Evolutionary conservation across 179 eudicot species (phyloP).

Genomic region (Beta macrorhiza): DNA sequence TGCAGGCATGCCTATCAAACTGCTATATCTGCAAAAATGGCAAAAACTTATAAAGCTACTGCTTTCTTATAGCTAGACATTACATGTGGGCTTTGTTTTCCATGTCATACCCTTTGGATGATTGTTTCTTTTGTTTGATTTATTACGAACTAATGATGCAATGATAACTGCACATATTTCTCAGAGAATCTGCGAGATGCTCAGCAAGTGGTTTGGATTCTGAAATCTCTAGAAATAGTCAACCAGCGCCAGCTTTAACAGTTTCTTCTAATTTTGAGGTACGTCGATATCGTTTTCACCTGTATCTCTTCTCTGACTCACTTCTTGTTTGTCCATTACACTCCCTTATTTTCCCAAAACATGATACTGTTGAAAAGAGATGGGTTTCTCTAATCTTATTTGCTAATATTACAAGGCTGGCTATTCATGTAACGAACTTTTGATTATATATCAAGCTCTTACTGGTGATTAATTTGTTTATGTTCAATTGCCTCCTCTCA

Average conservation of each 20-base stretch:
- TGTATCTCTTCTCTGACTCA: background rate
- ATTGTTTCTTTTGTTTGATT: background rate
- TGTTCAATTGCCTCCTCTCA: background rate
- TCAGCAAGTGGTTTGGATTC: conserved; percentile 41
- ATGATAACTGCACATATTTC: background rate
- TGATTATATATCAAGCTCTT: background rate
- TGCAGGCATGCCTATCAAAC: background rate
- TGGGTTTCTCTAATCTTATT: background rate
- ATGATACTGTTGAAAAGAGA: background rate
- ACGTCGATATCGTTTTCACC: conserved; percentile 5
- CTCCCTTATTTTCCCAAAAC: background rate
- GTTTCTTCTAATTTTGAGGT: conserved; percentile 86
- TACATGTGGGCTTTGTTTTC: conserved; percentile 3
- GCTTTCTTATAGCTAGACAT: conserved; percentile 3
- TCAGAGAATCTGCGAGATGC: conserved; percentile 56
- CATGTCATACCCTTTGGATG: conserved; percentile 3
- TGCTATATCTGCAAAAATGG: background rate
- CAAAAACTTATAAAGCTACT: conserved; percentile 3
- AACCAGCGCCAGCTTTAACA: conserved; percentile 43
- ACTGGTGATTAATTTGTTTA: background rate
- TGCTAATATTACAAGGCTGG: background rate
- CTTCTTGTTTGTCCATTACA: background rate
- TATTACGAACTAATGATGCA: conserved; percentile 11
- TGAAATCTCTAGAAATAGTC: conserved; percentile 52
- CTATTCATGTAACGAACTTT: background rate